Conservation (phyloP, 2,329 filamentous ascomycete species). For the Stemphylium lycopersici region DNA sequence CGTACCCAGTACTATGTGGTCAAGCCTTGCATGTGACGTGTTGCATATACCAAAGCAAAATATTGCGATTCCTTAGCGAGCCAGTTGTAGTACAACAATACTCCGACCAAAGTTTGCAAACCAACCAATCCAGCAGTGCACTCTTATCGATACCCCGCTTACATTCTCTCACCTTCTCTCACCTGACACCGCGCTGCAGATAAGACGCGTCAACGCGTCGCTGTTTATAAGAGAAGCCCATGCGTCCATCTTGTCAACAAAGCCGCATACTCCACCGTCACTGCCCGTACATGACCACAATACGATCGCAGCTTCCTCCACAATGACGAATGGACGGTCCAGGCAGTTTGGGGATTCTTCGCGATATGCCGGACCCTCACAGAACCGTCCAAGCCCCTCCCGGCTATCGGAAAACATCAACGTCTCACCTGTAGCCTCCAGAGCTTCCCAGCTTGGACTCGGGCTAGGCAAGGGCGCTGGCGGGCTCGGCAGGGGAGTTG, state of each 20-base stretch:
- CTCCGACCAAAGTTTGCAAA: not conserved
- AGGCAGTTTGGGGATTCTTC: slow-evolving; percentile 15
- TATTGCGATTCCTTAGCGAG: not conserved
- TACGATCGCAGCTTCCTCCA: not conserved
- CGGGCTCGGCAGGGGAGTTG: slow-evolving; percentile 12
- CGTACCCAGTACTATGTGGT: not conserved
- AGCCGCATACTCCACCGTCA: not conserved
- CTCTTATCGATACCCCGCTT: slow-evolving; percentile 6
- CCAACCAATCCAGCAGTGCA: not conserved
- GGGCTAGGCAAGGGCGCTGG: slow-evolving; percentile 27
- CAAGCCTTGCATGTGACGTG: not conserved
- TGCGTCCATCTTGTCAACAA: not conserved
- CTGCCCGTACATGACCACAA: not conserved
- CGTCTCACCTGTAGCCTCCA: slow-evolving; percentile 9
- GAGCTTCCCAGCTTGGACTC: slow-evolving; percentile 20
- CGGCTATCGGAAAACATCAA: not conserved
- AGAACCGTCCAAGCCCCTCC: slow-evolving; percentile 1
- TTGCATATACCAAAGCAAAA: not conserved
- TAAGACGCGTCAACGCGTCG: slow-evolving; percentile 21
- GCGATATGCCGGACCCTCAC: slow-evolving; percentile 8
- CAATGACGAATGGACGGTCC: slow-evolving; percentile 18
- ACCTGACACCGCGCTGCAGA: slow-evolving; percentile 21
- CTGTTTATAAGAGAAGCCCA: not conserved
- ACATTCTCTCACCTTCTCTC: slow-evolving; percentile 2
- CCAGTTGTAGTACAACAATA: too few relatives aligned